These are phyloP conservation scores for Suillus cothurnatus DNA, from an alignment of 768 basidiomycete genomes.

Conservation along the genomic window DNA sequence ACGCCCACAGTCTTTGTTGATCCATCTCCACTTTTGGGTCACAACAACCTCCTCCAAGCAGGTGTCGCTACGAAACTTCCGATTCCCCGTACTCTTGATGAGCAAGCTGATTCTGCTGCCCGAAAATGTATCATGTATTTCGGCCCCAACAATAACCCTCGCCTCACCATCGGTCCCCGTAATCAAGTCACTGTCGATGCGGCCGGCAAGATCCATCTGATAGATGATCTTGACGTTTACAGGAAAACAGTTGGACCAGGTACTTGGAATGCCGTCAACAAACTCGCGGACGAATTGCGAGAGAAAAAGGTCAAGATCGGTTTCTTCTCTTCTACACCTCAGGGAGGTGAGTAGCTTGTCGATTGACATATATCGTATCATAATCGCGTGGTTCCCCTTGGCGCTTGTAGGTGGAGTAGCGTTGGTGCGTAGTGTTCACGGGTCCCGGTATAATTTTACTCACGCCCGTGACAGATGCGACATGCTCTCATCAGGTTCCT, in stretches of 20 bases:
- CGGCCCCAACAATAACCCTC: slow-evolving; percentile 82
- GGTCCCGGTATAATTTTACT: slow-evolving; percentile 11
- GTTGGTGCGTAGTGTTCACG: slow-evolving; percentile 56
- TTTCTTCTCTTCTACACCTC: slow-evolving; percentile 95
- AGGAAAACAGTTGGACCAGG: slow-evolving; percentile 68
- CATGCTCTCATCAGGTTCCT: slow-evolving; percentile 91
- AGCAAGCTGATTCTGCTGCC: slow-evolving; percentile 85
- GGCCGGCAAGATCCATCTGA: slow-evolving; percentile 81
- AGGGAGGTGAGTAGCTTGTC: slow-evolving; percentile 65
- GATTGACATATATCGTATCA: slow-evolving; percentile 16
- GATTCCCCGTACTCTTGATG: slow-evolving; percentile 75
- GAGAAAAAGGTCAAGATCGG: slow-evolving; percentile 88
- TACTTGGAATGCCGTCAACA: slow-evolving; percentile 81
- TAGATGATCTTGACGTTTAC: slow-evolving; percentile 82
- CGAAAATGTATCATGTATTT: slow-evolving; percentile 85
- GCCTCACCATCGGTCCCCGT: slow-evolving; percentile 77
- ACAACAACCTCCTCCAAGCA: slow-evolving; percentile 41
- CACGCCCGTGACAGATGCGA: slow-evolving; percentile 65
- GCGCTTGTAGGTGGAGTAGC: slow-evolving; percentile 80
- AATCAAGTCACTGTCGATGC: slow-evolving; percentile 90
- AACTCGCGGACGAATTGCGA: slow-evolving; percentile 82
- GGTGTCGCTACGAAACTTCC: slow-evolving; percentile 62
- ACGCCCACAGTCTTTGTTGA: slow-evolving; percentile 75
- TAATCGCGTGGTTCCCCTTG: slow-evolving; percentile 26
- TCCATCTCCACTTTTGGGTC: slow-evolving; percentile 48